These are phyloP conservation scores for Pleurotus eryngii DNA, from an alignment of 768 basidiomycete species.

Conservation along the genomic window DNA sequence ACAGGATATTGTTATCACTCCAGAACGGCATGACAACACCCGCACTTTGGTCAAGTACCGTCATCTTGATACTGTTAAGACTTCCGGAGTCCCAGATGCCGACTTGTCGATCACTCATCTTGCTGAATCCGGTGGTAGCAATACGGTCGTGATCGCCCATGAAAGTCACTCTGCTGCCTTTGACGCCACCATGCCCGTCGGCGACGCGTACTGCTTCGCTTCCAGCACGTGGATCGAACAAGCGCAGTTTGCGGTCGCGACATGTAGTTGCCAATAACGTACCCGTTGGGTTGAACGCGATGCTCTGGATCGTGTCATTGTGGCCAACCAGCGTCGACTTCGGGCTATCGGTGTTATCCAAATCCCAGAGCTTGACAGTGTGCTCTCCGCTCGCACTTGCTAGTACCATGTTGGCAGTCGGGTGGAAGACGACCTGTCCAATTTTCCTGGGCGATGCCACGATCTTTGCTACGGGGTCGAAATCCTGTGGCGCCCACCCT, in stretches of 20 bases:
- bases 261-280: conserved; percentile 84
- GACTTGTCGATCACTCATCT: conserved; percentile 93
- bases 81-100: conserved; percentile 85
- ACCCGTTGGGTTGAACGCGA: conserved; percentile 81
- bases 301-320: conserved; percentile 81
- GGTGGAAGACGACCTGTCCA: conserved; percentile 93
- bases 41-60: conserved; percentile 82
- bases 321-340: conserved; percentile 67
- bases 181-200: conserved; percentile 92
- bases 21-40: conserved; percentile 98
- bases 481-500: conserved; percentile 76
- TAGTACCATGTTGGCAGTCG: conserved; percentile 82
- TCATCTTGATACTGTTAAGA: conserved; percentile 72
- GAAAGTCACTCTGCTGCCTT: conserved; percentile 86
- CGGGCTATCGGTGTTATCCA: conserved; percentile 68
- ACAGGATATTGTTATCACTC: conserved; percentile 89
- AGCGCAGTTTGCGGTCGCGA: conserved; percentile 85
- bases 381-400: conserved; percentile 82
- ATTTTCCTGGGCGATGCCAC: conserved; percentile 83
- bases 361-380: conserved; percentile 88
- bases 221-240: conserved; percentile 89
- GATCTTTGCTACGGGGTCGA: conserved; percentile 81
- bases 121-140: conserved; percentile 95
- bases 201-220: conserved; percentile 75
- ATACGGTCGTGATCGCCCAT: conserved; percentile 87